phyloP scores from a whole-genome alignment of 2,329 filamentous ascomycete species.

The Beauveria sp. region DNA sequence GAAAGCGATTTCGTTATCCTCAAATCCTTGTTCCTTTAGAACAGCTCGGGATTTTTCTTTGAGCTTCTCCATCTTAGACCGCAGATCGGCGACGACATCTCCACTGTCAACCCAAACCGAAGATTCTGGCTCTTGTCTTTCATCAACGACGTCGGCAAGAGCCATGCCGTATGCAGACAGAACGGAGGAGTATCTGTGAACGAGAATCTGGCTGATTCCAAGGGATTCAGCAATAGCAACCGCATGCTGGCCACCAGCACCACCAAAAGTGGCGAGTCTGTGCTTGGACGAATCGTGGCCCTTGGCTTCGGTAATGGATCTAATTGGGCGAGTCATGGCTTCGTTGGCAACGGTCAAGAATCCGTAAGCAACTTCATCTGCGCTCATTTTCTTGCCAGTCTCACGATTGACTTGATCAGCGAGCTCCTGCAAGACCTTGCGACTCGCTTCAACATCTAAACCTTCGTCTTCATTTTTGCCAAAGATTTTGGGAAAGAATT shows the following conservation, averaged over 20 bases:
- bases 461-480: slow-evolving; percentile 80
- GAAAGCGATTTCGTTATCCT: slow-evolving; percentile 65
- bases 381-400: slow-evolving; percentile 60
- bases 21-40: slow-evolving; percentile 72
- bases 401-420: slow-evolving; percentile 73
- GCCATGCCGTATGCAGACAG: slow-evolving; percentile 91
- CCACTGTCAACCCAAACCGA: slow-evolving; percentile 52
- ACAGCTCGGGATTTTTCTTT: slow-evolving; percentile 65
- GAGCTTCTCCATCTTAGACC: slow-evolving; percentile 68
- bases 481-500: slow-evolving; percentile 94
- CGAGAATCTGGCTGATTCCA: slow-evolving; percentile 75
- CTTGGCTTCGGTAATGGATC: slow-evolving; percentile 85
- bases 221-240: slow-evolving; percentile 83
- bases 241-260: slow-evolving; percentile 84
- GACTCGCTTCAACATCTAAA: slow-evolving; percentile 68
- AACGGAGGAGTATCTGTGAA: slow-evolving; percentile 83
- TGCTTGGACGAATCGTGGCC: slow-evolving; percentile 88
- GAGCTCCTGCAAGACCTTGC: slow-evolving; percentile 66
- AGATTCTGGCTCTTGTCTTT: slow-evolving; percentile 72
- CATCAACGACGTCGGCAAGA: slow-evolving; percentile 85
- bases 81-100: slow-evolving; percentile 53
- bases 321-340: slow-evolving; percentile 83
- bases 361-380: slow-evolving; percentile 81
- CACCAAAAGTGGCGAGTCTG: slow-evolving; percentile 85
- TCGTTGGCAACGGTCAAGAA: slow-evolving; percentile 89